These are phyloP conservation scores for Epicoccum sorghinum DNA, from an alignment of 2,329 filamentous ascomycete species.

Conservation along the genomic window DNA sequence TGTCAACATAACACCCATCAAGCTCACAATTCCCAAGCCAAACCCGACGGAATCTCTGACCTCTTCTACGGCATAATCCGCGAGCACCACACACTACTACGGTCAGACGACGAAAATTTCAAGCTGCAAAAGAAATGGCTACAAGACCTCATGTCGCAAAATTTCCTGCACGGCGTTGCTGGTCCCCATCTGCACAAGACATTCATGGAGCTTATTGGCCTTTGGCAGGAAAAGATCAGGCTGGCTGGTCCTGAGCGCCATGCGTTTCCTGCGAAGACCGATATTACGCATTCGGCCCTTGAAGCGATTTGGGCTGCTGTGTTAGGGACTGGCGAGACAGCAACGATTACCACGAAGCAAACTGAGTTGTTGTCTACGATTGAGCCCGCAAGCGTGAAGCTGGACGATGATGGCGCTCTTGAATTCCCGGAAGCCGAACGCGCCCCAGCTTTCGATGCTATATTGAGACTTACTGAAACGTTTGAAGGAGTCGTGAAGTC, in stretches of 20 bases:
- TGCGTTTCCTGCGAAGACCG: slow-evolving; percentile 39
- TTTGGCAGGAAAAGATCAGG: slow-evolving; percentile 44
- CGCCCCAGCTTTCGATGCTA: slow-evolving; percentile 14
- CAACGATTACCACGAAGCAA: slow-evolving; percentile 18
- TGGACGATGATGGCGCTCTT: slow-evolving; percentile 1
- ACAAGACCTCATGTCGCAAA: slow-evolving; percentile 48
- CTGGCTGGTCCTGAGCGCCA: slow-evolving; percentile 2
- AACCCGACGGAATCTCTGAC: slow-evolving; percentile 2
- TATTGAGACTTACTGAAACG: slow-evolving; percentile 12
- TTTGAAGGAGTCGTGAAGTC: slow-evolving; percentile 9
- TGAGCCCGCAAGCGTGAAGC: background rate
- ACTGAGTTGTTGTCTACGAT: slow-evolving; percentile 4
- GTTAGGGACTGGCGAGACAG: slow-evolving; percentile 14
- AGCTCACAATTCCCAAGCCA: too few species aligned
- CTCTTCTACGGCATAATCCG: slow-evolving; percentile 45
- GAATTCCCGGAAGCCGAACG: slow-evolving; percentile 3
- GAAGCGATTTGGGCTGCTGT: slow-evolving; percentile 25
- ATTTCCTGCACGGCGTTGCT: slow-evolving; percentile 44
- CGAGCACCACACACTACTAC: slow-evolving; percentile 43
- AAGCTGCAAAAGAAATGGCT: slow-evolving; percentile 45
- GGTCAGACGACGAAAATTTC: slow-evolving; percentile 36
- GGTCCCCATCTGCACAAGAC: slow-evolving; percentile 45
- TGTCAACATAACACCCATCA: too few species aligned
- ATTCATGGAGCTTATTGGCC: slow-evolving; percentile 36
- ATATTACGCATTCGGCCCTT: slow-evolving; percentile 33